Conservation (phyloP, 2,329 filamentous ascomycete genomes). For the Dryadomyces sulphureus region DNA sequence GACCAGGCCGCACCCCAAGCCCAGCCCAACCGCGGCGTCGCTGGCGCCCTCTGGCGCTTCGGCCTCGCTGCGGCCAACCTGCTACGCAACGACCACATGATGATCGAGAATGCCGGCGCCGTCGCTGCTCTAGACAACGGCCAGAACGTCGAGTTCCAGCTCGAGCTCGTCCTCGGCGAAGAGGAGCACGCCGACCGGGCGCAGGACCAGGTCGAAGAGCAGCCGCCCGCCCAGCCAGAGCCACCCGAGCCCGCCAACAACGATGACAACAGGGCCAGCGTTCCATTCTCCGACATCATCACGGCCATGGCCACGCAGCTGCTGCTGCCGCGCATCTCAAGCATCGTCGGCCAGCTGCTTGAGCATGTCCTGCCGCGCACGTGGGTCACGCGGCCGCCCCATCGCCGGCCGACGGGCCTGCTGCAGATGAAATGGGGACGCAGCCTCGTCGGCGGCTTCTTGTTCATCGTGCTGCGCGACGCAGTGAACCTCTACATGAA, state of each 20-base stretch:
- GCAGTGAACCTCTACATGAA: conserved; percentile 46
- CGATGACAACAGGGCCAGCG: conserved; percentile 12
- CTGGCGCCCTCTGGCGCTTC: conserved; percentile 11
- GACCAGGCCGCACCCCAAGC: neutral
- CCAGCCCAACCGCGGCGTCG: conserved; percentile 8
- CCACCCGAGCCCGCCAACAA: conserved; percentile 3
- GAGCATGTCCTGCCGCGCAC: conserved; percentile 50
- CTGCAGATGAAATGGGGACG: conserved; percentile 78
- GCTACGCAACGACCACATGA: conserved; percentile 6
- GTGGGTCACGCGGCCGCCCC: conserved; percentile 39
- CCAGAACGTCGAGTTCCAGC: conserved; percentile 5
- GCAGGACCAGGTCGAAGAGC: conserved; percentile 11
- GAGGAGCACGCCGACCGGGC: conserved; percentile 21
- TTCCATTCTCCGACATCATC: conserved; percentile 25
- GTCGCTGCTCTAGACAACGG: neutral
- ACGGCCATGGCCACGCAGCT: conserved; percentile 42
- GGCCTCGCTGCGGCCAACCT: conserved; percentile 12
- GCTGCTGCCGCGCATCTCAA: conserved; percentile 69
- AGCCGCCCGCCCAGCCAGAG: neutral
- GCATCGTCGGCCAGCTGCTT: conserved; percentile 61
- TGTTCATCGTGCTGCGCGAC: conserved; percentile 76
- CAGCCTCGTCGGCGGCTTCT: conserved; percentile 73
- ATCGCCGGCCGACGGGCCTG: conserved; percentile 30
- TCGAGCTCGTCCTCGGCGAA: conserved; percentile 7
- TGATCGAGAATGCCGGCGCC: conserved; percentile 3